Evolutionary conservation across 257 asterid species (phyloP).

Genomic region (Lantana camara): DNA sequence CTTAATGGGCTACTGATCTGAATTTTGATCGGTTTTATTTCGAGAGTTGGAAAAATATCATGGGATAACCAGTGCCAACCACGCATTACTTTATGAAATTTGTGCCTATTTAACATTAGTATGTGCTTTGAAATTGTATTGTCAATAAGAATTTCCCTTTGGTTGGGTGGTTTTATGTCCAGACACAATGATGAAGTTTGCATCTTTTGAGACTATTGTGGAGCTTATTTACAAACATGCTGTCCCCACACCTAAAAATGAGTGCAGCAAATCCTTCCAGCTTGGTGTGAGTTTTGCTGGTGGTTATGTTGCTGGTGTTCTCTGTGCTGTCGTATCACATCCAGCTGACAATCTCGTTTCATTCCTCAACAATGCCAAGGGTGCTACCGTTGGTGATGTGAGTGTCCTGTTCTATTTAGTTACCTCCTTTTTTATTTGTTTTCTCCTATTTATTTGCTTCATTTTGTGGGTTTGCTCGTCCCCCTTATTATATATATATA

Average conservation of each 20-base stretch:
- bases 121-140: conserved; percentile 1
- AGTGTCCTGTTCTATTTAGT: conserved; percentile 30
- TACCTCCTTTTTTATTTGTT: neutral
- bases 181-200: conserved; percentile 97
- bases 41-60: too few species aligned
- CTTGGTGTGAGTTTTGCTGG: conserved; percentile 94
- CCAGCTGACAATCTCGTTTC: conserved; percentile 95
- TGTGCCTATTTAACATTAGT: neutral
- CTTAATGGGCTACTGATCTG: neutral
- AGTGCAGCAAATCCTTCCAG: conserved; percentile 73
- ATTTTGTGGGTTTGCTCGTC: neutral
- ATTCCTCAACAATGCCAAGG: conserved; percentile 91
- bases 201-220: conserved; percentile 81
- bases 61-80: neutral
- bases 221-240: conserved; percentile 75
- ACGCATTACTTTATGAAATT: neutral
- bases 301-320: conserved; percentile 85
- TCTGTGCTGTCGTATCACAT: conserved; percentile 86
- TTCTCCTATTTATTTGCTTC: neutral
- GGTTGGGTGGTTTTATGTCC: conserved; percentile 31
- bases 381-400: conserved; percentile 89
- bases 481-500: neutral
- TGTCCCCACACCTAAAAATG: conserved; percentile 71
- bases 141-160: neutral
- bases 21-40: neutral